A percentile compares a stretch with the other conserved stretches of the same genome.
Conservation (phyloP, 2,329 filamentous ascomycete genomes). For the Chaetomium strumarium region DNA sequence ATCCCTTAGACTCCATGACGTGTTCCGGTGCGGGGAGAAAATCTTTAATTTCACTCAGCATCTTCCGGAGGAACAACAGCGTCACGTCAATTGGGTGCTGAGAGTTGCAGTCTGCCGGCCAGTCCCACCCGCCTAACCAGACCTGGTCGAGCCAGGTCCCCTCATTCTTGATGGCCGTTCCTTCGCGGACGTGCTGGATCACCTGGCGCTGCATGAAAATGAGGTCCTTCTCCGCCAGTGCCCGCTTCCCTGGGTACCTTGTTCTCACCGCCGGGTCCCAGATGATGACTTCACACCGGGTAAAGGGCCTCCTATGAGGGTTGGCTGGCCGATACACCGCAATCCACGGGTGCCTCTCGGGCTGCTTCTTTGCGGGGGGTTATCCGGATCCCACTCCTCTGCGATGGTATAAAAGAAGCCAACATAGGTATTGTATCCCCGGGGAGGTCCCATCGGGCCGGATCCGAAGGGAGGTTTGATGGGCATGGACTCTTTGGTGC, state of each 20-base stretch:
- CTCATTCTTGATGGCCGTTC: conserved; percentile 28
- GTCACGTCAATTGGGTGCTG: conserved; percentile 39
- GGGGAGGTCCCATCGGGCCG: neutral
- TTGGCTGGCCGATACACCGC: conserved; percentile 41
- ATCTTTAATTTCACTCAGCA: conserved; percentile 30
- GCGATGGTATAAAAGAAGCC: conserved; percentile 48
- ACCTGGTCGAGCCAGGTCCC: conserved; percentile 35
- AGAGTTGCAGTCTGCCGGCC: conserved; percentile 17
- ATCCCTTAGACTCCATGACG: conserved; percentile 33
- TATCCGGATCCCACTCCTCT: conserved; percentile 31
- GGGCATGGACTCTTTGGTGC: neutral
- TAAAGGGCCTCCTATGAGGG: conserved; percentile 31
- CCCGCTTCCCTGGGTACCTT: conserved; percentile 20
- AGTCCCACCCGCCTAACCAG: conserved; percentile 40
- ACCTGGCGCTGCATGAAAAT: conserved; percentile 41
- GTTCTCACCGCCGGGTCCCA: conserved; percentile 41
- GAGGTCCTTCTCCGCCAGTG: conserved; percentile 33
- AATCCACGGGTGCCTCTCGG: conserved; percentile 45
- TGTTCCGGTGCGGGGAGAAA: conserved; percentile 33
- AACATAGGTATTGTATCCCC: conserved; percentile 32
- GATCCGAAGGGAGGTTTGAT: neutral
- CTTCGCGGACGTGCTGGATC: conserved; percentile 34
- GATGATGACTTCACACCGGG: conserved; percentile 44
- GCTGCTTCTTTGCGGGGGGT: conserved; percentile 18
- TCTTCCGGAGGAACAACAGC: conserved; percentile 31